Percentiles rank a stretch among this genome's conserved stretches.
Conservation (phyloP, 768 basidiomycete species). For the Phylloporus rhodoxanthus region DNA sequence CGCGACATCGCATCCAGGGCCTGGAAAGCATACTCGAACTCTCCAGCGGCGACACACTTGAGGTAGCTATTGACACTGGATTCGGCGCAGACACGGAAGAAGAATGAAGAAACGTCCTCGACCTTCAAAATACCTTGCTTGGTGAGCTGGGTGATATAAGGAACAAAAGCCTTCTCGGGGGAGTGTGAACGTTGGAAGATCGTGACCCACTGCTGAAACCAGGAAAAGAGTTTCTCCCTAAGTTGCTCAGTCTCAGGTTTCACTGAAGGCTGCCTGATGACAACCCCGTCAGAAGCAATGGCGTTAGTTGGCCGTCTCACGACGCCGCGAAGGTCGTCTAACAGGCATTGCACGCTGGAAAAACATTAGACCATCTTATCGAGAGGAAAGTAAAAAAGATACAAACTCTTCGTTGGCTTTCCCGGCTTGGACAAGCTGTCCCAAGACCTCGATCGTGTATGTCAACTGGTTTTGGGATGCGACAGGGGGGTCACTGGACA, state of each 20-base stretch:
- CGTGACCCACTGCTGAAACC: constrained; percentile 94
- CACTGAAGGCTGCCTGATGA: constrained; percentile 42
- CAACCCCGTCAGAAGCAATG: constrained; percentile 32
- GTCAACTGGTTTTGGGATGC: constrained; percentile 76
- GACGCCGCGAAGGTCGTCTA: constrained; percentile 77
- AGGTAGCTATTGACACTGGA: constrained; percentile 86
- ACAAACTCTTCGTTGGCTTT: constrained; percentile 85
- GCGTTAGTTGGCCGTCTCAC: constrained; percentile 43
- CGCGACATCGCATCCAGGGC: constrained; percentile 93
- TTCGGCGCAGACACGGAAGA: constrained; percentile 97
- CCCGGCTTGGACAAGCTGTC: constrained; percentile 62
- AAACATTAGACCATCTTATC: not conserved
- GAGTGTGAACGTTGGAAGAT: constrained; percentile 88
- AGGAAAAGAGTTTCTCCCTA: constrained; percentile 66
- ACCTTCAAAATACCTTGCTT: constrained; percentile 95
- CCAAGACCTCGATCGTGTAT: constrained; percentile 75
- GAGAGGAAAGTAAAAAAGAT: not conserved
- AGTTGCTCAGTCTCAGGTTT: constrained; percentile 72
- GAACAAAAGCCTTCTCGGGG: constrained; percentile 92
- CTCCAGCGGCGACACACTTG: constrained; percentile 65
- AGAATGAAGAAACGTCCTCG: constrained; percentile 94
- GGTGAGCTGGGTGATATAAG: constrained; percentile 94
- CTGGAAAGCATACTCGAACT: constrained; percentile 77
- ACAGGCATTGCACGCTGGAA: constrained; percentile 56
- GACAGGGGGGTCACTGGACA: constrained; percentile 74